Conservation (phyloP, 164 flowering plant species). For the Umbilicus rupestris region DNA sequence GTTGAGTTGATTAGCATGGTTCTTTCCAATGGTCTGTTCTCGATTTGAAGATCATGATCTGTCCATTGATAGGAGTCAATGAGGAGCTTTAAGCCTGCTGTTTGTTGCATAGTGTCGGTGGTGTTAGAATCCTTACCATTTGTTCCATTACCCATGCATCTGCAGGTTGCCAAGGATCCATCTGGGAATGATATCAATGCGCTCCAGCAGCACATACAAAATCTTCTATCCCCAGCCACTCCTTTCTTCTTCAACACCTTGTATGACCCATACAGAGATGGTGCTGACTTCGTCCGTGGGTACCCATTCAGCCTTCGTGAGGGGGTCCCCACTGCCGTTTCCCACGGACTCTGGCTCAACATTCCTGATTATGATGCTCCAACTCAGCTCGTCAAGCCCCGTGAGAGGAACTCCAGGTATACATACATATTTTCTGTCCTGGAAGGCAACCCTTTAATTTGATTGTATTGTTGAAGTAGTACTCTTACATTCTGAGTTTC, state of each 20-base stretch:
- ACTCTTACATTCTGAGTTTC: background rate
- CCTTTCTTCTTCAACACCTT: conserved; percentile 4
- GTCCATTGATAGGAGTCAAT: too few relatives aligned
- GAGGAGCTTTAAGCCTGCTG: too few relatives aligned
- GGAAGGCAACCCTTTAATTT: background rate
- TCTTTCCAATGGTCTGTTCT: background rate
- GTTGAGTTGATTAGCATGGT: background rate
- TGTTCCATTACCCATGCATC: background rate
- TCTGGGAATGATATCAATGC: conserved; percentile 9
- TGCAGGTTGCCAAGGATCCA: conserved; percentile 9
- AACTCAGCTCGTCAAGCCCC: conserved; percentile 10
- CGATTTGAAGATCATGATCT: background rate
- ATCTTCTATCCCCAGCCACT: background rate
- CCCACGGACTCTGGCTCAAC: conserved; percentile 8
- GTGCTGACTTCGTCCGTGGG: conserved; percentile 10
- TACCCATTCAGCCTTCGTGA: conserved; percentile 8
- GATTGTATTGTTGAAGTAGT: background rate
- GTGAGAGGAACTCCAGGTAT: conserved; percentile 8
- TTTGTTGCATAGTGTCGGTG: too few relatives aligned
- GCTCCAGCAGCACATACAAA: conserved; percentile 5
- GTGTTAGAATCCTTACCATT: too few relatives aligned
- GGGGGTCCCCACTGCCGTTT: conserved; percentile 10
- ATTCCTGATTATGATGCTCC: conserved; percentile 11
- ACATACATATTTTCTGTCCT: background rate
- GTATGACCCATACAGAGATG: conserved; percentile 10